Evolutionary conservation across 2,329 filamentous ascomycete species (phyloP), one percentile per base, ranked within the genome.

Genomic region (Alternaria gaisen): DNA sequence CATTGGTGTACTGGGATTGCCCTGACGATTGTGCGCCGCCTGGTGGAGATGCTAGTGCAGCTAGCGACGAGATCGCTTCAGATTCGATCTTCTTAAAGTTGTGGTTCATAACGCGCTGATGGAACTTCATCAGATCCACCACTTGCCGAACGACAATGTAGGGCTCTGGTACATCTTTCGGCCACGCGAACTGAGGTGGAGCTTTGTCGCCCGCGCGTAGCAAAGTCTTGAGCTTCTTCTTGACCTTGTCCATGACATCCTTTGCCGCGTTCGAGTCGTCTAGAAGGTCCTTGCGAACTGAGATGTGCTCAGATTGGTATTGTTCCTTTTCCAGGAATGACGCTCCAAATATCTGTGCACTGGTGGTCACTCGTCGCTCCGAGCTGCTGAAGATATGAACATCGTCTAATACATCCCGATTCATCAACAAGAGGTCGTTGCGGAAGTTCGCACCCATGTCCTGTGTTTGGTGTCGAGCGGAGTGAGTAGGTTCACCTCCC

Each of bases 181-280:
- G 95, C 95, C 95, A 99, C n/a, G 95, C 93, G 76, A 99, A 99
- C 73, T 99, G 93, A 18, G 94, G 89, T 10, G 95, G 95, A 1
- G 94, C 92, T 73, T 95, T 91, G 63, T 93, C 92, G n/a, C 94
- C 95, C 78, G 97, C 92, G 30, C 95, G 89, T 59, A 99, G 81
- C 20, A 99, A 85, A 1, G 92, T 90, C 82, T 99, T 99, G 28
- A 99, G 86, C 87, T 97, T 97, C 87, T 99, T 99, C 85, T 99
- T 99, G 57, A 99, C 95, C 80, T 97, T 97, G 81, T 99, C 96
- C 91, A 97, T 99, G 74, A 97, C 93, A 77, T 99, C 95, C 78
- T 99, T 99, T 59, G 95, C 95, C 4, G 95, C 95, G 78, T 99
- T 99, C 0, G 94, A 98, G 76, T 99, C 95, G 77, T 99, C 95